phyloP scores from a whole-genome alignment of 805 yeast species.

The Kuraishia hungarica region DNA sequence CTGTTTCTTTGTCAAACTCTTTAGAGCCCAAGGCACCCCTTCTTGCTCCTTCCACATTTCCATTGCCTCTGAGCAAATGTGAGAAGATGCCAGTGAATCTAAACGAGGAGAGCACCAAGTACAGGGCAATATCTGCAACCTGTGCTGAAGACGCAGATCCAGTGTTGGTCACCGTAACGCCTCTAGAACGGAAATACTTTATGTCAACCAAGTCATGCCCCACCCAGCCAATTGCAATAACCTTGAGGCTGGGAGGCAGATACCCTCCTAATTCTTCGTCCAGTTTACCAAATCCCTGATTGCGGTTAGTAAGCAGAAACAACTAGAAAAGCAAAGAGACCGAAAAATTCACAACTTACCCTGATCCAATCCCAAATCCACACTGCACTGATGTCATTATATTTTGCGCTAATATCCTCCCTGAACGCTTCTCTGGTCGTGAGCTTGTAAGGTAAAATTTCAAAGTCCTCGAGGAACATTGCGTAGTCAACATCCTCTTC shows the following conservation, averaged over 20 bases:
- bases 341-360: slow-evolving; percentile 20
- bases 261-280: slow-evolving; percentile 25
- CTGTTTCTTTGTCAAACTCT: slow-evolving; percentile 23
- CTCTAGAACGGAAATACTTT: slow-evolving; percentile 25
- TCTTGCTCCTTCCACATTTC: slow-evolving; percentile 35
- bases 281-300: neutral
- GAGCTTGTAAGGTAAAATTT: slow-evolving; percentile 26
- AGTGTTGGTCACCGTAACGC: slow-evolving; percentile 21
- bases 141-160: slow-evolving; percentile 44
- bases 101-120: slow-evolving; percentile 45
- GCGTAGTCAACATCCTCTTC: slow-evolving; percentile 26
- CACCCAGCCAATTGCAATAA: slow-evolving; percentile 46
- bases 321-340: slow-evolving; percentile 20
- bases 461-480: slow-evolving; percentile 26
- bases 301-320: neutral
- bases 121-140: slow-evolving; percentile 57
- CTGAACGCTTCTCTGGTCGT: slow-evolving; percentile 31
- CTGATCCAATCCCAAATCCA: slow-evolving; percentile 43
- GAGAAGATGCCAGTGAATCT: slow-evolving; percentile 37
- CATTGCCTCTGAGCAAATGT: slow-evolving; percentile 17
- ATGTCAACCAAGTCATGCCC: slow-evolving; percentile 48
- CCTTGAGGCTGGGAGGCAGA: slow-evolving; percentile 36
- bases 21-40: slow-evolving; percentile 15
- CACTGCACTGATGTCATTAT: slow-evolving; percentile 35
- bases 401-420: slow-evolving; percentile 25